phyloP scores from a whole-genome alignment of 495 filamentous ascomycete genomes.

The Delitschia confertaspora region DNA sequence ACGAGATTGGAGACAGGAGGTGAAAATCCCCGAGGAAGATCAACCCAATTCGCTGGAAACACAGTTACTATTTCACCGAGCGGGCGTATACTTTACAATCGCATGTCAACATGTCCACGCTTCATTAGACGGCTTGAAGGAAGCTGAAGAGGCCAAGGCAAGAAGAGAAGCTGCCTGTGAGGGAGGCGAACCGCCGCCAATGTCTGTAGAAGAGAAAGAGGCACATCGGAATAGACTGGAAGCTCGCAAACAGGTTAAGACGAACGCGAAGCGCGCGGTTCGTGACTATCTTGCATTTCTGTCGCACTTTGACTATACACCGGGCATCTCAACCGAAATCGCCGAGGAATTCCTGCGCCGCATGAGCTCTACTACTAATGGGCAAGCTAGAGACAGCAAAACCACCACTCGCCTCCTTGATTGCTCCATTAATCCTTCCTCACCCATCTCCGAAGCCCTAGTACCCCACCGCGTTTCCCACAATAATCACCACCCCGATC shows the following conservation, averaged over 20 bases:
- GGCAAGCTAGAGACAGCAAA: conserved; percentile 23
- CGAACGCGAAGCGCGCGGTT: conserved; percentile 63
- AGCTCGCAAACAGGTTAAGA: conserved; percentile 56
- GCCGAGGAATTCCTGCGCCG: conserved; percentile 59
- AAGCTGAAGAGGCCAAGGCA: conserved; percentile 27
- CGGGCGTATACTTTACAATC: conserved; percentile 61
- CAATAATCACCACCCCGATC: conserved; percentile 19
- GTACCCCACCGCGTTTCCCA: conserved; percentile 29
- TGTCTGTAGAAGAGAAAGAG: conserved; percentile 24
- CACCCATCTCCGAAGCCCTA: conserved; percentile 26
- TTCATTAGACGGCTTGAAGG: conserved; percentile 40
- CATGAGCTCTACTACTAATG: conserved; percentile 48
- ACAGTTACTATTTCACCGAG: conserved; percentile 68
- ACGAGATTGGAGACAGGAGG: conserved; percentile 41
- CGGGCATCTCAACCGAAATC: conserved; percentile 53
- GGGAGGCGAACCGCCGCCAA: conserved; percentile 24
- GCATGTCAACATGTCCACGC: conserved; percentile 55
- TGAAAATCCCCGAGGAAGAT: conserved; percentile 55
- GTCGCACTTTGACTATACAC: conserved; percentile 65
- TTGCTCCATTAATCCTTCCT: conserved; percentile 8
- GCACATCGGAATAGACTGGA: conserved; percentile 43
- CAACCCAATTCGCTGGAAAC: conserved; percentile 64
- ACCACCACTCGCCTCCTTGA: conserved; percentile 15
- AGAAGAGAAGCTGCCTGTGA: conserved; percentile 13
- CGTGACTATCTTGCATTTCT: conserved; percentile 62